Percentiles rank a stretch among this genome's conserved stretches.
phyloP scores from a whole-genome alignment of 2,329 filamentous ascomycete species.

The Fusarium sulawesiense region DNA sequence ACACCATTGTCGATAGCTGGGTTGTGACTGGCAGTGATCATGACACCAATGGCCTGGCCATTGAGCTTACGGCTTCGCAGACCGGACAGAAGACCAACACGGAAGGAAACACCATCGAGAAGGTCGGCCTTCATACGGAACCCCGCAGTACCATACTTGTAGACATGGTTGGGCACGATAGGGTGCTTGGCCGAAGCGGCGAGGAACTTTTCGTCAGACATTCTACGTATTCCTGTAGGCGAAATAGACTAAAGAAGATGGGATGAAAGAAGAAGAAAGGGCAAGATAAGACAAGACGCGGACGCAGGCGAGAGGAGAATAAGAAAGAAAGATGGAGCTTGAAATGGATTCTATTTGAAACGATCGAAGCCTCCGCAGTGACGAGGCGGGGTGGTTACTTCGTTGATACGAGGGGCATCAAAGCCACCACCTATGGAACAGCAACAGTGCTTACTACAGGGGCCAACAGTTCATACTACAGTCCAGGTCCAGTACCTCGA shows the following conservation, averaged over 20 bases:
- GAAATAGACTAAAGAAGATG: conserved; percentile 8
- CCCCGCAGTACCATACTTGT: conserved; percentile 75
- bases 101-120: conserved; percentile 91
- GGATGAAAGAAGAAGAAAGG: conserved; percentile 19
- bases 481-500: background rate
- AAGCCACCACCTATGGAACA: background rate
- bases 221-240: conserved; percentile 46
- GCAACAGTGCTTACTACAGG: conserved; percentile 15
- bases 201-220: conserved; percentile 66
- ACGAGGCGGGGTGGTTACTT: conserved; percentile 31
- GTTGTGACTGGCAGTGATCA: conserved; percentile 96
- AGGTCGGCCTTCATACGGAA: conserved; percentile 80
- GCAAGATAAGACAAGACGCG: conserved; percentile 9
- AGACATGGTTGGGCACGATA: conserved; percentile 65
- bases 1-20: conserved; percentile 90
- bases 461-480: background rate
- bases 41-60: conserved; percentile 92
- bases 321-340: conserved; percentile 39
- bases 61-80: conserved; percentile 90
- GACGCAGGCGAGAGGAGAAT: conserved; percentile 20
- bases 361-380: conserved; percentile 34
- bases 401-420: conserved; percentile 19
- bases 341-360: conserved; percentile 38
- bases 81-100: conserved; percentile 88
- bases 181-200: conserved; percentile 72